Conservation (phyloP, 2,329 filamentous ascomycete species). For the Paecilomyces sp. region DNA sequence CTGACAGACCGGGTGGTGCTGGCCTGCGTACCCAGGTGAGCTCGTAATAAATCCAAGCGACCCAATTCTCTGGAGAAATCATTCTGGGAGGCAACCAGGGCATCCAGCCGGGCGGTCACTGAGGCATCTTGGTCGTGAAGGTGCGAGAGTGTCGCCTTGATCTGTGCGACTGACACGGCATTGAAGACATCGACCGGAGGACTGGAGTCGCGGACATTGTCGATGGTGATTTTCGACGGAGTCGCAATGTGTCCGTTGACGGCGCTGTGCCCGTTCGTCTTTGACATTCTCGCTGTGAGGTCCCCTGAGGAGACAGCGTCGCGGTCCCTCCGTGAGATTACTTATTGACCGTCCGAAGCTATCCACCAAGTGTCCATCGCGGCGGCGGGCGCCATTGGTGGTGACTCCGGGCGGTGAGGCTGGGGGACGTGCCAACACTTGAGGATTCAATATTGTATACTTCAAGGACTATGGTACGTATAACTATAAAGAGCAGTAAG, state of each 20-base stretch:
- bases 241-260: constrained; percentile 20
- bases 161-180: constrained; percentile 68
- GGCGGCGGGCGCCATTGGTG: not conserved
- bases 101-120: constrained; percentile 67
- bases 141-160: constrained; percentile 67
- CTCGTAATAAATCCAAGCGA: constrained; percentile 81
- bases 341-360: not conserved
- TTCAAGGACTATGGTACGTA: too few species aligned
- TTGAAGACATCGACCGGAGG: constrained; percentile 49
- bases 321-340: not conserved
- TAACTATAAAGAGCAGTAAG: too few species aligned
- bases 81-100: constrained; percentile 72
- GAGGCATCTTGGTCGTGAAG: constrained; percentile 69
- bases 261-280: constrained; percentile 4
- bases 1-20: constrained; percentile 76
- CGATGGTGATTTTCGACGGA: constrained; percentile 2
- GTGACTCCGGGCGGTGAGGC: not conserved
- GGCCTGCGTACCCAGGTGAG: constrained; percentile 78
- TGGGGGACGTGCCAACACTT: not conserved
- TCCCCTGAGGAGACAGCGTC: not conserved
- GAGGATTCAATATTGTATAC: not conserved
- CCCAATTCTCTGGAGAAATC: constrained; percentile 81
- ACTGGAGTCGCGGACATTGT: constrained; percentile 3
- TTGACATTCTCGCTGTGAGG: constrained; percentile 11
- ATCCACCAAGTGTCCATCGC: not conserved